phyloP scores from a whole-genome alignment of 768 basidiomycete species.

The Sporobolomyces phaffii region DNA sequence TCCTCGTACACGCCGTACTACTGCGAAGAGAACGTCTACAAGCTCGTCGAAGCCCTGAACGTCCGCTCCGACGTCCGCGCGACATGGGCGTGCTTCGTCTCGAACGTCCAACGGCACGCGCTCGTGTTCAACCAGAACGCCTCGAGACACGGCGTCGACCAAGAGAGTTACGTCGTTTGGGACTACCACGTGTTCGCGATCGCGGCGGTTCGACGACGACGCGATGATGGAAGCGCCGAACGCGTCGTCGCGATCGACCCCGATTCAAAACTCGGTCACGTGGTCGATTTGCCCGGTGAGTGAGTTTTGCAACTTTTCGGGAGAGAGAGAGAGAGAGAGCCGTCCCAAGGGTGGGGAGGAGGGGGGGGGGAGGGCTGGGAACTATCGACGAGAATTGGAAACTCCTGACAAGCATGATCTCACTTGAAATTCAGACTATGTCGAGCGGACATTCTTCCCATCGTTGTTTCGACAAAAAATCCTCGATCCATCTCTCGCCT shows the following conservation, averaged over 20 bases:
- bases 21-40: constrained; percentile 40
- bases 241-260: constrained; percentile 15
- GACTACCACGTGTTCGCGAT: constrained; percentile 38
- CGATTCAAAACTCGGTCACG: constrained; percentile 20
- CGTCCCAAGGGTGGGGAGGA: no score
- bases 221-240: no score
- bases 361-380: no score
- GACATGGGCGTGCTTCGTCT: constrained; percentile 34
- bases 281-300: constrained; percentile 1
- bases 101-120: constrained; percentile 5
- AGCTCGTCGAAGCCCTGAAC: constrained; percentile 7
- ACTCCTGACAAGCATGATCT: no score
- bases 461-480: constrained; percentile 9
- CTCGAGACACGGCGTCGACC: not conserved
- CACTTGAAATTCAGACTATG: constrained; percentile 13
- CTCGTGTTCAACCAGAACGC: constrained; percentile 35
- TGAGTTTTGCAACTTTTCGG: no score
- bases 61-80: not conserved
- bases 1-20: constrained; percentile 23
- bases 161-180: constrained; percentile 32
- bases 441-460: constrained; percentile 17
- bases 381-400: no score
- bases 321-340: no score
- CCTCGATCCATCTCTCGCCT: not conserved
- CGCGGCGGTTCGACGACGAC: not conserved